phyloP scores from a whole-genome alignment of 306 rosid species.

The Acacia crassicarpa region DNA sequence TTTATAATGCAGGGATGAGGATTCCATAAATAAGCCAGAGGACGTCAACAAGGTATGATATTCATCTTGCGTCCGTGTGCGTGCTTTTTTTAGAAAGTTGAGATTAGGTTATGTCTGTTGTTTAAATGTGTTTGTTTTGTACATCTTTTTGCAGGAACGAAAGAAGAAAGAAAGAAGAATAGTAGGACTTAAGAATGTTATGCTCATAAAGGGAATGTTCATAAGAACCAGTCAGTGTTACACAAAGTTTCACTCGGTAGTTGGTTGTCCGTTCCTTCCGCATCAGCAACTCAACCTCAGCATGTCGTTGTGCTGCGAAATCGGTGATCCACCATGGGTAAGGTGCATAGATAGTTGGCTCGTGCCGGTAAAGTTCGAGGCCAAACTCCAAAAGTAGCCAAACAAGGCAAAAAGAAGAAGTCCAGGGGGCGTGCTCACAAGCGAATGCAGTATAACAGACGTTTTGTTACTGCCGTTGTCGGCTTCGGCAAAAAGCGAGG shows the following conservation, averaged over 20 bases:
- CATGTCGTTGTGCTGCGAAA: not conserved
- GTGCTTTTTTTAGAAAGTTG: not conserved
- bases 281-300: not conserved
- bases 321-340: not conserved
- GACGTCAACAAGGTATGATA: not conserved
- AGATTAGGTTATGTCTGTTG: not conserved
- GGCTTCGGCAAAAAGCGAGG: not conserved
- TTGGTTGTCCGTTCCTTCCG: not conserved
- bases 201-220: not conserved
- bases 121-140: not conserved
- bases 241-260: no score
- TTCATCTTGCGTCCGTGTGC: not conserved
- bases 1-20: not conserved
- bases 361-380: not conserved
- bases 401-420: not conserved
- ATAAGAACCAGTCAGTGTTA: no score
- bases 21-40: not conserved
- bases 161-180: slow-evolving; percentile 25
- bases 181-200: not conserved
- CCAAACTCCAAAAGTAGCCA: not conserved
- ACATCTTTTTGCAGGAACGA: not conserved
- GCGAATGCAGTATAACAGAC: not conserved
- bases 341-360: not conserved
- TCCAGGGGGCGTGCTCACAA: not conserved
- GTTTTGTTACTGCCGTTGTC: not conserved